Conservation (phyloP, 2,329 filamentous ascomycete species). For the Arthrinium phaeospermum region DNA sequence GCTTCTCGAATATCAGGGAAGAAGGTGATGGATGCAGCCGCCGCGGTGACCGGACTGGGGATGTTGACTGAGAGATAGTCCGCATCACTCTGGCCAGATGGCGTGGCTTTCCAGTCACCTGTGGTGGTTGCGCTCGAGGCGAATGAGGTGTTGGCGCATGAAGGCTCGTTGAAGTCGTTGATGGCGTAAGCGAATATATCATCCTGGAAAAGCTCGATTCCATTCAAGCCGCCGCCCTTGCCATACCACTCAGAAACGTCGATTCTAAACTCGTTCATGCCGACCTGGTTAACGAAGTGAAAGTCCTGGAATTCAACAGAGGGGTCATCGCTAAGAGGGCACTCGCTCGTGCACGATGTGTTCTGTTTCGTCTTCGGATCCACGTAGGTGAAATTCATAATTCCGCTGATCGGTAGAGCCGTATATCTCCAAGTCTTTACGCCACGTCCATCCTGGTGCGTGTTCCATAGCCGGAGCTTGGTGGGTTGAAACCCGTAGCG, state of each 20-base stretch:
- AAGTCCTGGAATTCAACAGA: constrained; percentile 82
- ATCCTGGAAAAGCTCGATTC: constrained; percentile 86
- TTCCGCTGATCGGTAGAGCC: constrained; percentile 84
- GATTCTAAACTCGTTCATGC: constrained; percentile 86
- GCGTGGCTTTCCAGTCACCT: constrained; percentile 75
- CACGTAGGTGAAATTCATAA: constrained; percentile 94
- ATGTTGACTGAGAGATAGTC: constrained; percentile 78
- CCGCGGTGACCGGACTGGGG: constrained; percentile 57
- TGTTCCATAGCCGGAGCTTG: constrained; percentile 88
- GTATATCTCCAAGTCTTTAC: constrained; percentile 89
- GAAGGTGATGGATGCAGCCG: constrained; percentile 75
- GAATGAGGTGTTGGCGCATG: constrained; percentile 70
- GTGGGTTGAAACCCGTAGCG: constrained; percentile 86
- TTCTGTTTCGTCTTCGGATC: constrained; percentile 74
- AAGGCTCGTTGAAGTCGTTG: constrained; percentile 85
- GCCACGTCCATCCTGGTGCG: constrained; percentile 80
- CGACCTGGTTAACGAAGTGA: constrained; percentile 83
- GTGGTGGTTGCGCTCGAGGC: constrained; percentile 71
- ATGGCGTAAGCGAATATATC: constrained; percentile 87
- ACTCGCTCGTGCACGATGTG: constrained; percentile 77
- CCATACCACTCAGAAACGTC: constrained; percentile 91
- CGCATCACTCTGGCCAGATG: constrained; percentile 72
- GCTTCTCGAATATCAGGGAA: constrained; percentile 84
- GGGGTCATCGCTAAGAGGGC: constrained; percentile 78
- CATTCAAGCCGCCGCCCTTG: constrained; percentile 79